Percentiles rank a stretch among this genome's conserved stretches.
These are phyloP conservation scores for Coleophoma cylindrospora DNA, from an alignment of 2,329 filamentous ascomycete genomes.

Conservation along the genomic window DNA sequence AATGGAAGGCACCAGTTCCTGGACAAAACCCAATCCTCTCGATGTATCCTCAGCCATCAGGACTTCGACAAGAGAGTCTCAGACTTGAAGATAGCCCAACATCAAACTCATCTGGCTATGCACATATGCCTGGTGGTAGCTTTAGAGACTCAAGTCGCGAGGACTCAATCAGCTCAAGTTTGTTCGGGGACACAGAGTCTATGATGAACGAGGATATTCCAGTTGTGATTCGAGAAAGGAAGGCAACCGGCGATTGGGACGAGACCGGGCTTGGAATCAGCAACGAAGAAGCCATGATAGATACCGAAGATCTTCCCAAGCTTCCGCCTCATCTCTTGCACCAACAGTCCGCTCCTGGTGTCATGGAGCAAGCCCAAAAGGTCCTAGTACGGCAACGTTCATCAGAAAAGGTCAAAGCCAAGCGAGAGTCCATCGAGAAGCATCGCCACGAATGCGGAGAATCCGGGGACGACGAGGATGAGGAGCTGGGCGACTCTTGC, in stretches of 20 bases:
- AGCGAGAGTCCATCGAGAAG: constrained; percentile 71
- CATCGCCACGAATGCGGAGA: constrained; percentile 71
- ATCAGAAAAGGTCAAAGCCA: constrained; percentile 68
- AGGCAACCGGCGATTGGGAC: constrained; percentile 72
- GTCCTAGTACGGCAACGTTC: constrained; percentile 54
- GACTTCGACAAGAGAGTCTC: constrained; percentile 58
- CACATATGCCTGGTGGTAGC: constrained; percentile 69
- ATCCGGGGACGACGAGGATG: constrained; percentile 91
- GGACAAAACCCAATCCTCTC: constrained; percentile 36
- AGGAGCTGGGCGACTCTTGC: constrained; percentile 66
- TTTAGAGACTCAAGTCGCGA: constrained; percentile 77
- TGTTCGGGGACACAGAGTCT: constrained; percentile 82
- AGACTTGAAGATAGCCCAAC: constrained; percentile 75
- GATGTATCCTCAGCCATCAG: constrained; percentile 56
- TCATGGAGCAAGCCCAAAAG: constrained; percentile 38
- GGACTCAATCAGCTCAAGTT: constrained; percentile 82
- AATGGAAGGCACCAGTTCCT: constrained; percentile 78
- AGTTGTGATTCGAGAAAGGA: constrained; percentile 63
- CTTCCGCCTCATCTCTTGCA: constrained; percentile 49
- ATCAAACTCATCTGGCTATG: constrained; percentile 62
- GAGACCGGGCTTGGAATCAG: constrained; percentile 75
- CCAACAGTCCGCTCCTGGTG: constrained; percentile 60
- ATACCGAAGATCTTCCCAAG: constrained; percentile 30
- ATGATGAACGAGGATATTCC: constrained; percentile 73
- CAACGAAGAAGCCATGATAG: constrained; percentile 40